Evolutionary conservation across 108 stramenopile genomes (phyloP), one percentile per base, ranked within the genome.

Genomic region (Fistulifera solaris): DNA sequence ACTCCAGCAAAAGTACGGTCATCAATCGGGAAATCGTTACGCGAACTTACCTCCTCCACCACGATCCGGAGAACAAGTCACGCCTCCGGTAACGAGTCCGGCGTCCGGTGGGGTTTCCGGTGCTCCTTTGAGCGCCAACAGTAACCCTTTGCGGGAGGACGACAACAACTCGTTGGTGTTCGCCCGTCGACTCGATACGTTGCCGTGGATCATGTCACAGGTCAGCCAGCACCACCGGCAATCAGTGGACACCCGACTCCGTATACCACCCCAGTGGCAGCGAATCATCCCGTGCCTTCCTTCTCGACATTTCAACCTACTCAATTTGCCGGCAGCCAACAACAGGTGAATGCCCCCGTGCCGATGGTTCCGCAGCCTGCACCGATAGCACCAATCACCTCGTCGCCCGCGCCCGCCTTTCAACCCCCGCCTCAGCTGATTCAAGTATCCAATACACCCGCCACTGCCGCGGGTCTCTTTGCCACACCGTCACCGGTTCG

Each of bases 1-100:
- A 53, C 66, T 93, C 57, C 87, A 88, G 54, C 52, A 71, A 38
- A 89, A 89, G 65, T 89, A 94, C 59, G 92, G 92, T 13, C 85
- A 94, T 58, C 15, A 48, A 48, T 61, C 66, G 50, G 26, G 60
- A 41, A 11, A 24, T 18, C 18, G 51, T 4, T 22, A 15, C 8
- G 38, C 44, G 42, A 35, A 35, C 31, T 41, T 60, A n/a, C 59
- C 67, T 21, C 59, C 68, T 0, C 55, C 69, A 24, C 65, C 61
- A 6, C 58, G 65, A 16, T 60, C 64, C 16, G 63, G 69, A 0
- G 63, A 59, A 54, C 15, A 40, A 7, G 56, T 23, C 58, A 63
- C 35, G 40, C 62, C 12, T 58, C 40, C 44, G 4, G 22, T 46
- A 26, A 8, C 31, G 31, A 35, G 31, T 35, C 31, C 31, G 31